phyloP scores from a whole-genome alignment of 805 yeast genomes.

The Hagleromyces aurorensis region DNA sequence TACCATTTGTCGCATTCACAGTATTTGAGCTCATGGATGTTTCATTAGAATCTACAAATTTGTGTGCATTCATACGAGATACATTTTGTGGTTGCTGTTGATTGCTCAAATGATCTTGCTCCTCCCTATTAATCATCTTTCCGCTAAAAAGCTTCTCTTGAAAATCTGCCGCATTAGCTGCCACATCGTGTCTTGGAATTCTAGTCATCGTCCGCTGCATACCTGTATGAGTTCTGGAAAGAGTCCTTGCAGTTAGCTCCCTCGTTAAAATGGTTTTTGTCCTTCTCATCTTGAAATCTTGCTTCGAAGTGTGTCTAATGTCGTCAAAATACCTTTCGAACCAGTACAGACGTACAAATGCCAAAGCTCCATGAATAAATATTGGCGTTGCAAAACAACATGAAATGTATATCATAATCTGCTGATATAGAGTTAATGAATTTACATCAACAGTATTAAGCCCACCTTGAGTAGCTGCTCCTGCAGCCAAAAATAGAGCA shows the following conservation, averaged over 20 bases:
- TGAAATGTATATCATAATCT: conserved; percentile 56
- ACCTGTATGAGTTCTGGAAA: conserved; percentile 6
- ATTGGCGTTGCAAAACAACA: conserved; percentile 77
- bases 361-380: conserved; percentile 71
- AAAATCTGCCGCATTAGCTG: conserved; percentile 16
- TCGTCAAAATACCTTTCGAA: conserved; percentile 81
- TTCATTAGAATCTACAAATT: conserved; percentile 5
- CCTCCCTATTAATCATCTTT: conserved; percentile 28
- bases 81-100: conserved; percentile 16
- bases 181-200: background rate
- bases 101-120: conserved; percentile 9
- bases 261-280: conserved; percentile 35
- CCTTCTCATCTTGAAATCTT: conserved; percentile 75
- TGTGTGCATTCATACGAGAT: conserved; percentile 1
- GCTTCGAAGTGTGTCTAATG: conserved; percentile 68
- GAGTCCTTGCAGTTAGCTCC: conserved; percentile 25
- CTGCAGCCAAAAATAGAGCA: conserved; percentile 65
- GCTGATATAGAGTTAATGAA: conserved; percentile 64
- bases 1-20: conserved; percentile 5
- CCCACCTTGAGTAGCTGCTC: conserved; percentile 88
- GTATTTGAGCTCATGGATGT: conserved; percentile 10
- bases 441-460: conserved; percentile 71
- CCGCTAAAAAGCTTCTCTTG: conserved; percentile 32
- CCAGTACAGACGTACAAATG: conserved; percentile 77
- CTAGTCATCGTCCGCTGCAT: conserved; percentile 5